phyloP scores from a whole-genome alignment of 805 yeast species.

The Wickerhamiella galacta region DNA sequence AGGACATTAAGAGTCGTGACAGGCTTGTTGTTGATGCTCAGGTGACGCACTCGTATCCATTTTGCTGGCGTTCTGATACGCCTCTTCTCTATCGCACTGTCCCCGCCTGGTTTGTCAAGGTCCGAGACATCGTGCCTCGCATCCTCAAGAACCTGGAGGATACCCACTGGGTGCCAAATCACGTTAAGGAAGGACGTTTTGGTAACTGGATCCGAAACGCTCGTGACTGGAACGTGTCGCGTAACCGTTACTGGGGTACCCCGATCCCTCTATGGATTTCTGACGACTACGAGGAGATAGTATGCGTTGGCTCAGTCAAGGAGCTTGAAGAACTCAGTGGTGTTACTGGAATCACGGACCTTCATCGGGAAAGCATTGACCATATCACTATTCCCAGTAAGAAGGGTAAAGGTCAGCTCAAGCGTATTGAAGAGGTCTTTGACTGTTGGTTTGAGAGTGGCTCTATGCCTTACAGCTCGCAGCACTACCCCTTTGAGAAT shows the following conservation, averaged over 20 bases:
- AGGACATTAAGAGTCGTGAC: slow-evolving; percentile 62
- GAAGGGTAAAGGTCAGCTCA: slow-evolving; percentile 72
- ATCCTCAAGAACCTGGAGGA: slow-evolving; percentile 72
- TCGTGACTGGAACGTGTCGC: slow-evolving; percentile 96
- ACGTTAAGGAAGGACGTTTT: slow-evolving; percentile 86
- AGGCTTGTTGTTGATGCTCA: slow-evolving; percentile 61
- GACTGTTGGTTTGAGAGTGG: slow-evolving; percentile 99
- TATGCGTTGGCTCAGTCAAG: slow-evolving; percentile 80
- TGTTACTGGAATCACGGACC: slow-evolving; percentile 59
- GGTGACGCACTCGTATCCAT: slow-evolving; percentile 91
- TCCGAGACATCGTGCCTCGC: slow-evolving; percentile 71
- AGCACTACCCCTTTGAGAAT: slow-evolving; percentile 91
- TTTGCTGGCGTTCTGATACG: slow-evolving; percentile 99
- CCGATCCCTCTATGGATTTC: slow-evolving; percentile 97
- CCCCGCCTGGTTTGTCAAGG: slow-evolving; percentile 97
- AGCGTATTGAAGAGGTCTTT: slow-evolving; percentile 90
- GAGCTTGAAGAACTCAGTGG: slow-evolving; percentile 82
- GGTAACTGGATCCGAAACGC: slow-evolving; percentile 98
- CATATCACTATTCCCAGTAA: slow-evolving; percentile 83
- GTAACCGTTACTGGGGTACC: slow-evolving; percentile 99
- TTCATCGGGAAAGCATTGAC: slow-evolving; percentile 90
- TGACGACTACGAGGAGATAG: slow-evolving; percentile 82
- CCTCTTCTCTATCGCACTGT: slow-evolving; percentile 92
- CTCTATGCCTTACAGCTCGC: slow-evolving; percentile 95
- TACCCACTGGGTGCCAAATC: slow-evolving; percentile 89